Conservation (phyloP, 164 flowering plant species). For the Berberis thunbergii region DNA sequence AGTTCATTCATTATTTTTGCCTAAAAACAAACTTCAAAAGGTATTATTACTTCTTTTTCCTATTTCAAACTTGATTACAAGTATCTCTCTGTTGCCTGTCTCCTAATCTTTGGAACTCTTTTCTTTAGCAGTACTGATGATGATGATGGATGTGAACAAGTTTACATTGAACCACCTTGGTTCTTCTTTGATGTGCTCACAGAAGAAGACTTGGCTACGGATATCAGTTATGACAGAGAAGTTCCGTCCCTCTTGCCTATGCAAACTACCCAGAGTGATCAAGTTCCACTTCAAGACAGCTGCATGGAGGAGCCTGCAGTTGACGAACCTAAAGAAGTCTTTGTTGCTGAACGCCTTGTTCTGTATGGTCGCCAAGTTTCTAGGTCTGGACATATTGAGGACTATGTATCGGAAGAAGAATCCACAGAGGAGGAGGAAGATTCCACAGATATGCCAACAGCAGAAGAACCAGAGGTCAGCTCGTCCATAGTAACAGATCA, state of each 20-base stretch:
- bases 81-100: neutral
- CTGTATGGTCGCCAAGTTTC: neutral
- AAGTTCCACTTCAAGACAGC: conserved; percentile 15
- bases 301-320: conserved; percentile 6
- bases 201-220: conserved; percentile 33
- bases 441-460: neutral
- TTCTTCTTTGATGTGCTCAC: conserved; percentile 5
- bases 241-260: neutral
- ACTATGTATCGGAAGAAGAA: neutral
- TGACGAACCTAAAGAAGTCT: conserved; percentile 14
- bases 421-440: neutral
- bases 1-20: conserved; percentile 36
- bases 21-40: conserved; percentile 9
- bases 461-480: neutral
- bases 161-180: conserved; percentile 1
- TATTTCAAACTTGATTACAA: neutral
- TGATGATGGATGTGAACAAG: neutral
- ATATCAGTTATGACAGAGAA: conserved; percentile 14
- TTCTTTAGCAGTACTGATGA: neutral
- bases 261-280: neutral
- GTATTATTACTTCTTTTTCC: neutral
- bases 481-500: conserved; percentile 3
- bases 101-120: neutral
- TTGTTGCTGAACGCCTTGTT: neutral
- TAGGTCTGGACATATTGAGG: neutral